A percentile compares a stretch with the other conserved stretches of the same genome.
phyloP scores from a whole-genome alignment of 169 alveolate genomes.

The Theileria orientalis region DNA sequence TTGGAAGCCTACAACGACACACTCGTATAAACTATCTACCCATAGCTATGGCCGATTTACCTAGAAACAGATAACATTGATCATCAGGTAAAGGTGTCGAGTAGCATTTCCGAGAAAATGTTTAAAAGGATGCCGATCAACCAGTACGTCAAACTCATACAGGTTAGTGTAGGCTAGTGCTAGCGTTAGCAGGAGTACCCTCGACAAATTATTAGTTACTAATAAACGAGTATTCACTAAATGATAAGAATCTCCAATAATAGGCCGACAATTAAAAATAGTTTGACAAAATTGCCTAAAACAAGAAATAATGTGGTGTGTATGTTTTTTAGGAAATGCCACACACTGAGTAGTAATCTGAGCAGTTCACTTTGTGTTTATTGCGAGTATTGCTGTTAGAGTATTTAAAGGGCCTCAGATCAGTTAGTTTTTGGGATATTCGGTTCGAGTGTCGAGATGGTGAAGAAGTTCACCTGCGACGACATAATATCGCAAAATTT shows the following conservation, averaged over 20 bases:
- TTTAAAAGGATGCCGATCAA: conserved; percentile 4
- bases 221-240: too few species aligned
- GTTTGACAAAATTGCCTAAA: too few species aligned
- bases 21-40: conserved; percentile 11
- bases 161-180: conserved; percentile 1
- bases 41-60: not conserved
- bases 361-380: not conserved
- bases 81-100: not conserved
- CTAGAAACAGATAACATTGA: not conserved
- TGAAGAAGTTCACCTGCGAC: conserved; percentile 66
- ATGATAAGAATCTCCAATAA: too few species aligned
- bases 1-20: conserved; percentile 32
- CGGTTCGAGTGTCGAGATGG: conserved; percentile 51
- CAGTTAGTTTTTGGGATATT: not conserved
- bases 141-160: conserved; percentile 19
- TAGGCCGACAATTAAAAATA: too few species aligned
- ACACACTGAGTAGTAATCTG: too few species aligned
- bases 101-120: conserved; percentile 9
- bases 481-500: conserved; percentile 82
- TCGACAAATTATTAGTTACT: too few species aligned
- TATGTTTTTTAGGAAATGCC: conserved; percentile 6
- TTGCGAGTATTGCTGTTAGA: too few species aligned
- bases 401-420: conserved; percentile 38
- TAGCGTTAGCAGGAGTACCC: too few species aligned
- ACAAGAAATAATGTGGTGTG: too few species aligned